A percentile compares a stretch with the other conserved stretches of the same genome.
Evolutionary conservation across 2,329 filamentous ascomycete genomes (phyloP).

Genomic region (Drechslerella coelobrocha): DNA sequence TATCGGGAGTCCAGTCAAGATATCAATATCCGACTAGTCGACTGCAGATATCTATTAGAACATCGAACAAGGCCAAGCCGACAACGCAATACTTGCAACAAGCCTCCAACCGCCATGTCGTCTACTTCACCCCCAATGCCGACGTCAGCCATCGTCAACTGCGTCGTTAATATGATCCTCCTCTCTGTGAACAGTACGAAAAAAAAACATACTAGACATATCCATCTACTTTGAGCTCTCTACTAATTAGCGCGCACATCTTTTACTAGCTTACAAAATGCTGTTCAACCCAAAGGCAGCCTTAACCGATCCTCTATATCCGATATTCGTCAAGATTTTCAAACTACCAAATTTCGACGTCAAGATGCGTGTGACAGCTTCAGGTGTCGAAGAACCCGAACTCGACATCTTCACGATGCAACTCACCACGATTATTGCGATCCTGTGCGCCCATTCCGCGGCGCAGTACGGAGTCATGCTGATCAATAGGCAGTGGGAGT

Average conservation of each 20-base stretch:
- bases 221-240: not conserved
- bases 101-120: constrained; percentile 14
- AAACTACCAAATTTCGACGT: constrained; percentile 34
- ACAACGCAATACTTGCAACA: constrained; percentile 39
- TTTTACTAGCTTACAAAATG: constrained; percentile 39
- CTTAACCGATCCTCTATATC: constrained; percentile 38
- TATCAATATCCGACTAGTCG: too few species aligned
- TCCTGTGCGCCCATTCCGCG: constrained; percentile 45
- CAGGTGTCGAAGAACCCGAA: constrained; percentile 24
- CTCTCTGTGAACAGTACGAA: constrained; percentile 30
- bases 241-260: not conserved
- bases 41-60: constrained; percentile 10
- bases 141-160: constrained; percentile 47
- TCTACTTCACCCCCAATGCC: constrained; percentile 28
- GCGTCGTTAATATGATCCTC: constrained; percentile 42
- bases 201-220: not conserved
- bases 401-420: constrained; percentile 34
- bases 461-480: constrained; percentile 38
- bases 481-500: constrained; percentile 40
- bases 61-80: constrained; percentile 10
- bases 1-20: too few species aligned
- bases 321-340: constrained; percentile 47
- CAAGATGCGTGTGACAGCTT: constrained; percentile 21
- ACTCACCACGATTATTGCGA: constrained; percentile 42
- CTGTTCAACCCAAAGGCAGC: constrained; percentile 38